Evolutionary conservation across 192 early-diverging fungal genomes (phyloP), one percentile per base, ranked within the genome.

Genomic region (Umbelopsis sp.): DNA sequence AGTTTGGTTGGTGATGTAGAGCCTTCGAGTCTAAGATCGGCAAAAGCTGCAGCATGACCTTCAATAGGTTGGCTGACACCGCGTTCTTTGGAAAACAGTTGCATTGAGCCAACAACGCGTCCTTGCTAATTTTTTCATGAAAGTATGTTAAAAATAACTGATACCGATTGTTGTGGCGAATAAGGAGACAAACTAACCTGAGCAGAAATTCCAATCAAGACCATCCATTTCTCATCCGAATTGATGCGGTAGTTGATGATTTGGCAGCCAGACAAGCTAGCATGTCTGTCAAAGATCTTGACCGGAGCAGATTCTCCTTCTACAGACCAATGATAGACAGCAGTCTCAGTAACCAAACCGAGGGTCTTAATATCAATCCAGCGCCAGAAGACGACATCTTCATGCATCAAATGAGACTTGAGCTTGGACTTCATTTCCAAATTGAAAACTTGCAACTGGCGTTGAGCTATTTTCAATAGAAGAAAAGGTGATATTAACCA

Each of bases 241-340:
- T 94, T 94, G 54, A 95, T 88, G 32, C 91, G 89, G 83, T 98
- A 97, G 86, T 96, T 95, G 81, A 99, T 97, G 73, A 99, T 96
- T 83, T 99, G 97, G 54, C 90, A 86, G 69, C 91, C 93, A 47
- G 73, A 84, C 54, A 99, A 85, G 71, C 77, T 94, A 17, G 85
- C 79, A 76, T 98, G 92, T 26, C 97, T 88, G 66, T 97, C 97
- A 88, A 99, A 99, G 78, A 97, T 86, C 82, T 98, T 97, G 34
- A 80, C 75, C 7, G 96, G 97, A 36, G 82, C 77, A 34, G 91
- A 86, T 24, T 97, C 91, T 38, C 93, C 95, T 73, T 98, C 96
- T 65, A 98, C 94, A 49, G 94, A 91, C 97, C 97, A 99, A 83
- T 98, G 97, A 84, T 93, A 97, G 12, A 98, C 96, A 21, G 92